Evolutionary conservation across 306 rosid species (phyloP), one percentile per base, ranked within the genome.

Genomic region (Trifolium pratense): DNA sequence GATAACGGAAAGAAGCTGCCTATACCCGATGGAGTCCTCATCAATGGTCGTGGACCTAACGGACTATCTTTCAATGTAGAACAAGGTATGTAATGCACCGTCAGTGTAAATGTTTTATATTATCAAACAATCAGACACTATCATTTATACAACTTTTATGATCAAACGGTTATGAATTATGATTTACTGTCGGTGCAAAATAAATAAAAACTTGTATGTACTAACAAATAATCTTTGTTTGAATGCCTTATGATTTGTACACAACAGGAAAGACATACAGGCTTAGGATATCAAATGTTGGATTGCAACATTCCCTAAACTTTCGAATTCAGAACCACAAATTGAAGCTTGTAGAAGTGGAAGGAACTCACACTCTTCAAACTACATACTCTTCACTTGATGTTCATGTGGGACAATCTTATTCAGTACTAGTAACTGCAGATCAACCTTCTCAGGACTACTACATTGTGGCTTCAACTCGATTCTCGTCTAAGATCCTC

Each of bases 281-380:
- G 84, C 95, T 94, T 25, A 85, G 99, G 82, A 91, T 94, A 55
- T 94, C 99, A 57, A 94, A 94, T 21, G 91, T 94, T 73, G 99
- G 99, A 64, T 46, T 94, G 68, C 90, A 94, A 78, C 79, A 84
- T 66, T 91, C 99, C 7, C 95, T 94, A 48, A 94, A 94, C 86
- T 94, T 94, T 56, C 83, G 99, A 11, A 94, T 94, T 46, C 95
- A 89, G 78, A 78, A 86, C 68, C 99, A 94, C 84, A 88, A 73
- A 59, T 0, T 94, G 96, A 94, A 86, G 88, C 71, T 91, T 66
- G 97, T 89, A 1, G 99, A 94, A 77, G 98, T 94, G 68, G 98
- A 94, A 82, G 98, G 98, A 78, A 91, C 96, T 21, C 98, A 94
- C 84, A 88, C 96, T 9, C 88, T 94, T 31, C 99, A 94, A 79